phyloP scores from a whole-genome alignment of 176 grass and related monocot species.

The Luzula sylvatica region DNA sequence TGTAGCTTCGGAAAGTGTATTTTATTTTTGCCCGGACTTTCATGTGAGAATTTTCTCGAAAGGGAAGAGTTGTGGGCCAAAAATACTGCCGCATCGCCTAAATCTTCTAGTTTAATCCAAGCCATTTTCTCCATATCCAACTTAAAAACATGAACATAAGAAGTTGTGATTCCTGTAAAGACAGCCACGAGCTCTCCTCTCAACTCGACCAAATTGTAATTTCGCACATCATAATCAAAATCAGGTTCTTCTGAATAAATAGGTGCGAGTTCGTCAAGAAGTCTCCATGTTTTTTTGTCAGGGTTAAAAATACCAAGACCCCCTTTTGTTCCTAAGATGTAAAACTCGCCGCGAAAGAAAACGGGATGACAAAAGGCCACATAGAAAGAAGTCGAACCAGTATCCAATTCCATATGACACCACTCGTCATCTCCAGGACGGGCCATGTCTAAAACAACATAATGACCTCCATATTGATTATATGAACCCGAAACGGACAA shows the following conservation, averaged over 20 bases:
- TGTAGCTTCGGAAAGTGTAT: not conserved
- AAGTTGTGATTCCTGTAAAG: not conserved
- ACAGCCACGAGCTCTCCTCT: not conserved
- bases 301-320: constrained; percentile 24
- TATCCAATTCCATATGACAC: not conserved
- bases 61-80: not conserved
- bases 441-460: not conserved
- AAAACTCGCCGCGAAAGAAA: constrained; percentile 18
- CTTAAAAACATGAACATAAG: constrained; percentile 12
- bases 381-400: not conserved
- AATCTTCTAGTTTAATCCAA: constrained; percentile 5
- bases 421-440: not conserved
- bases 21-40: not conserved
- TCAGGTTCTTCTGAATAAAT: not conserved
- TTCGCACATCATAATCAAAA: not conserved
- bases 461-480: not conserved
- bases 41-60: not conserved
- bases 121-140: constrained; percentile 1
- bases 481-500: not conserved
- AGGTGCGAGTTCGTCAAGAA: constrained; percentile 17
- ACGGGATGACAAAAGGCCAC: not conserved
- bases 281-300: constrained; percentile 2
- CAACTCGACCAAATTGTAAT: constrained; percentile 8
- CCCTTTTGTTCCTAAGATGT: constrained; percentile 1
- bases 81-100: not conserved